These are phyloP conservation scores for Actinomucor elegans DNA, from an alignment of 371 early-diverging fungal species.

Conservation along the genomic window DNA sequence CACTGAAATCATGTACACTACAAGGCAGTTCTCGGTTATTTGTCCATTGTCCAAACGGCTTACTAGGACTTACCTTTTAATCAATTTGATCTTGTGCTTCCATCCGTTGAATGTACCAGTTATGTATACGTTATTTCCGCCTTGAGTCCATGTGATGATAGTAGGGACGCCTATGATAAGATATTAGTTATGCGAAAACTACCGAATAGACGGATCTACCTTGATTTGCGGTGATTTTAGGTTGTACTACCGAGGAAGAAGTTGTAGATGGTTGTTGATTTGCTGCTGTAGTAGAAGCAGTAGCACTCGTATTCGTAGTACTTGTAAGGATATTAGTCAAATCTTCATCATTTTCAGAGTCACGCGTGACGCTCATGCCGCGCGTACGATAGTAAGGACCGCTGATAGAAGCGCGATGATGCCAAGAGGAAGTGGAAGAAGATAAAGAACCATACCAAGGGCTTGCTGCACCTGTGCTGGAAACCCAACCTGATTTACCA, in stretches of 20 bases:
- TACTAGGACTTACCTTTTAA: constrained; percentile 59
- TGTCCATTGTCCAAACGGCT: not conserved
- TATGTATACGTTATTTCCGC: constrained; percentile 85
- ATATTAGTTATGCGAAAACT: too few relatives aligned
- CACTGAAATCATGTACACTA: constrained; percentile 75
- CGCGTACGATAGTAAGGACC: constrained; percentile 55
- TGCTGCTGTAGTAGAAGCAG: not conserved
- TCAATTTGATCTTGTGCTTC: constrained; percentile 89
- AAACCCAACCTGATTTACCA: constrained; percentile 44
- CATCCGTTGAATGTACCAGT: constrained; percentile 98
- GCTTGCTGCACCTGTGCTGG: constrained; percentile 45
- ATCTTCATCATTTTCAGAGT: constrained; percentile 41
- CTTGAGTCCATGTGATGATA: constrained; percentile 90
- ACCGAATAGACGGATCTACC: constrained; percentile 4
- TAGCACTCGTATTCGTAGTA: too few relatives aligned
- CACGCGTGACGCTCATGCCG: constrained; percentile 46
- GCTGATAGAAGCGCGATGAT: constrained; percentile 46
- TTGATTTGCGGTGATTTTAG: constrained; percentile 1
- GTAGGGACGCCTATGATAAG: constrained; percentile 67
- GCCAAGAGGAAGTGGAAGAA: constrained; percentile 39
- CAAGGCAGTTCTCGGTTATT: not conserved
- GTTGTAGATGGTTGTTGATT: constrained; percentile 8
- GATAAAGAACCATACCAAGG: constrained; percentile 42
- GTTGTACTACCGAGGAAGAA: too few relatives aligned
- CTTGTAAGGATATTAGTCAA: constrained; percentile 5